These are phyloP conservation scores for Rhypophila decipiens DNA, from an alignment of 495 filamentous ascomycete species.

Conservation along the genomic window DNA sequence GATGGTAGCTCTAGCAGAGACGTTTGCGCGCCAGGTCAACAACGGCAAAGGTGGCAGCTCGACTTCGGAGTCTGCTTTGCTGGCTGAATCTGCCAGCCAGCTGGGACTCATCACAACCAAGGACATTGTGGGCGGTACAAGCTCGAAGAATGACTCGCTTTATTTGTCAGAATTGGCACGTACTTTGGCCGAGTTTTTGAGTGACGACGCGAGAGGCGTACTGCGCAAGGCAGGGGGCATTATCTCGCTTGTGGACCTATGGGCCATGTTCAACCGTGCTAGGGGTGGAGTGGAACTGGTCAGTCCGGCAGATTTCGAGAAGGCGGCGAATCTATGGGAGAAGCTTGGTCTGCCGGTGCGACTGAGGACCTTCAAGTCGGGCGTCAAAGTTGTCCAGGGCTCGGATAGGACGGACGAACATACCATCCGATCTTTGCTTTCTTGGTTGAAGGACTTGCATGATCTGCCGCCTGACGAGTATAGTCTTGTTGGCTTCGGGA, in stretches of 20 bases:
- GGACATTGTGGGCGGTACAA: constrained; percentile 61
- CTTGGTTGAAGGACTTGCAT: constrained; percentile 72
- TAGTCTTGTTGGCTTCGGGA: neutral
- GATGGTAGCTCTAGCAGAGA: constrained; percentile 87
- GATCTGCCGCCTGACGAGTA: constrained; percentile 54
- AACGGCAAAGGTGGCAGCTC: constrained; percentile 46
- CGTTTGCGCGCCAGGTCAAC: constrained; percentile 65
- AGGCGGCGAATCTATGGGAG: constrained; percentile 82
- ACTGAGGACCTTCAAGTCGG: constrained; percentile 81
- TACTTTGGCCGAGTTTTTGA: constrained; percentile 88
- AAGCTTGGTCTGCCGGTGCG: constrained; percentile 81
- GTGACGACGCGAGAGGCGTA: constrained; percentile 78
- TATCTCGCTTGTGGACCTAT: constrained; percentile 90
- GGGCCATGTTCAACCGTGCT: constrained; percentile 96
- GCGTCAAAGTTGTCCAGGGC: constrained; percentile 85
- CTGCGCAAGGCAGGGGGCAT: constrained; percentile 83
- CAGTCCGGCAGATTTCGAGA: constrained; percentile 85
- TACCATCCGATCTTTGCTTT: constrained; percentile 67
- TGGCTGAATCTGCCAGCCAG: constrained; percentile 78
- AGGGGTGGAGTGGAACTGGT: constrained; percentile 91
- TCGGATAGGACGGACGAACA: constrained; percentile 86
- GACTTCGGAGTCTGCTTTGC: constrained; percentile 61
- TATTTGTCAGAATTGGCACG: constrained; percentile 75
- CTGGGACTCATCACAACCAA: constrained; percentile 88
- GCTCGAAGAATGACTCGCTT: constrained; percentile 42